Percentiles rank a stretch among this genome's conserved stretches.
phyloP scores from a whole-genome alignment of 768 basidiomycete species.

The Ramaria sp. region DNA sequence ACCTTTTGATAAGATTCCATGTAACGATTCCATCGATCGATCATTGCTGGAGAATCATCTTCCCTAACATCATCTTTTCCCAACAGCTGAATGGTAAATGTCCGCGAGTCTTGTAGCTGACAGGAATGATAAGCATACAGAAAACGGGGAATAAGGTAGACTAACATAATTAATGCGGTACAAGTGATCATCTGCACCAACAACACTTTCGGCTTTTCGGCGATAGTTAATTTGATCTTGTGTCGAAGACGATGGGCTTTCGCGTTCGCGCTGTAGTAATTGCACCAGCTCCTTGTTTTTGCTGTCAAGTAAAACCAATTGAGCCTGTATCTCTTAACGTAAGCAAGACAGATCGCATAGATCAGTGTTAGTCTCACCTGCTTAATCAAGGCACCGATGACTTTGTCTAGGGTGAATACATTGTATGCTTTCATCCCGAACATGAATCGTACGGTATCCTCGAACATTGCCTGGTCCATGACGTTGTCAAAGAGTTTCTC shows the following conservation, averaged over 20 bases:
- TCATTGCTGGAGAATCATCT: constrained; percentile 68
- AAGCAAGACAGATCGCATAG: background rate
- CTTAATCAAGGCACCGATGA: constrained; percentile 81
- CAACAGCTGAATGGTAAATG: constrained; percentile 62
- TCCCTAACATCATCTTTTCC: constrained; percentile 70
- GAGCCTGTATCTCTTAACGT: constrained; percentile 31
- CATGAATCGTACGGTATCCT: constrained; percentile 83
- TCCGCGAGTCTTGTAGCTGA: constrained; percentile 56
- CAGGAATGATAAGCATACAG: background rate
- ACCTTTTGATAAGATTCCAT: constrained; percentile 58
- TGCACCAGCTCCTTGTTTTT: constrained; percentile 69
- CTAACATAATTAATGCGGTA: constrained; percentile 76
- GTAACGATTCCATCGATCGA: constrained; percentile 71
- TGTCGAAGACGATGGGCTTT: constrained; percentile 44
- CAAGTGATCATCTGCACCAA: constrained; percentile 69
- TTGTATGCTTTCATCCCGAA: constrained; percentile 83
- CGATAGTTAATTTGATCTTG: constrained; percentile 66
- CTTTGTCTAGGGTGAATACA: constrained; percentile 90
- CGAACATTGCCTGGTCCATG: constrained; percentile 76
- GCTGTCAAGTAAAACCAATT: constrained; percentile 53
- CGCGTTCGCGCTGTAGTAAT: constrained; percentile 56
- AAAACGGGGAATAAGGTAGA: background rate
- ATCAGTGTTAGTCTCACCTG: constrained; percentile 39
- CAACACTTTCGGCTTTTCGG: constrained; percentile 53
- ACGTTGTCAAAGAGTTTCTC: constrained; percentile 90